phyloP scores from a whole-genome alignment of 331 rosid species.

The Quercus lobata region DNA sequence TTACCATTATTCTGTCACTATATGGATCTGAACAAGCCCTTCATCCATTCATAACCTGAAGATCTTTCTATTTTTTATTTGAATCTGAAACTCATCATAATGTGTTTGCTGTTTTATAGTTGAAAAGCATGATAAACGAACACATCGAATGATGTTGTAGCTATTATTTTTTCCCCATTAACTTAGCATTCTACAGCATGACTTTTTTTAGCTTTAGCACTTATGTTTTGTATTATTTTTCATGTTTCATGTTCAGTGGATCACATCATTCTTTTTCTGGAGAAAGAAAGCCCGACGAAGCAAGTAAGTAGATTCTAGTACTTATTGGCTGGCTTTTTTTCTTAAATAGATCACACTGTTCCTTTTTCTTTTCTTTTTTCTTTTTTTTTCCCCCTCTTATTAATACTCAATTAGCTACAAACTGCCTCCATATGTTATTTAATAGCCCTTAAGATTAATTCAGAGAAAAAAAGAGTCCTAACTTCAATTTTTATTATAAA shows the following conservation, averaged over 20 bases:
- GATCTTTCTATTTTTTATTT: neutral
- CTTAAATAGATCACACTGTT: neutral
- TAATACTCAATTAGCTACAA: neutral
- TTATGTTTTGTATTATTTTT: conserved; percentile 18
- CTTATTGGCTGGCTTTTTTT: neutral
- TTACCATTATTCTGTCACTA: neutral
- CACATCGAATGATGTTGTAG: neutral
- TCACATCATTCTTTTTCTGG: conserved; percentile 70
- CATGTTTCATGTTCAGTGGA: conserved; percentile 56
- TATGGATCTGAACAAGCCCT: neutral
- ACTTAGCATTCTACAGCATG: neutral
- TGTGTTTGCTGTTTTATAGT: neutral
- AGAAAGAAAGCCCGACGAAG: conserved; percentile 59
- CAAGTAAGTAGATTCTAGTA: conserved; percentile 61
- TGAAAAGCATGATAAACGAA: neutral
- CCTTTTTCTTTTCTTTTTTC: neutral
- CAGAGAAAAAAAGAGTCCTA: neutral
- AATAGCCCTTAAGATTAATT: neutral
- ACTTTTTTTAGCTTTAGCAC: neutral
- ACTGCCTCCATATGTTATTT: neutral
- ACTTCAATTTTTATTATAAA: neutral
- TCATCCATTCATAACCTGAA: neutral
- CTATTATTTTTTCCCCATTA: neutral
- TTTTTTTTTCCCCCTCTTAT: neutral
- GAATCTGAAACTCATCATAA: neutral